Evolutionary conservation across 139 green algal genomes (phyloP), one percentile per base, ranked within the genome.

Genomic region (Chlamydomonas sp.): DNA sequence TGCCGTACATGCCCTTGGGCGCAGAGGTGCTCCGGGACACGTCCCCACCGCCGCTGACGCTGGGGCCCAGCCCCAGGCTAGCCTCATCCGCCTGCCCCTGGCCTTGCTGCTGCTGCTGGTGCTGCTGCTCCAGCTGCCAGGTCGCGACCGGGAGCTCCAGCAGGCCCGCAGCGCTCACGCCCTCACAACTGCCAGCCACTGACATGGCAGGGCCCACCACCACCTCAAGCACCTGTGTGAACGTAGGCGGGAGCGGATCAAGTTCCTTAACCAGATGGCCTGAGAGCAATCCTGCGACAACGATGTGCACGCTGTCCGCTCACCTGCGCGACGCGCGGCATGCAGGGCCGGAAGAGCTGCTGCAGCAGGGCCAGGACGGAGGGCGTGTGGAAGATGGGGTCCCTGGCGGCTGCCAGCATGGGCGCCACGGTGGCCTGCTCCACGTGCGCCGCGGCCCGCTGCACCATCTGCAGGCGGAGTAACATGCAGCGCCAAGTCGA

Each of bases 1-100:
- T 87, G 83, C 83, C 83, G 8, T 76, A 87, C 81, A 86, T 78
- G 69, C 81, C 81, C 81, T 79, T 86, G 6, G 68, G 69, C 3
- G 80, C 66, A 7, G 80, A 85, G 4, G 80, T 16, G 68, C n/a
- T 15, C 68, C 4, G 10, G n/a, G 68, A 12, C 9, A 15, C 12
- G 68, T 31, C 6, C 20, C 5, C 16, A 58, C 76, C 76, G 15
- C 57, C 76, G 10, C 58, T 58, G 76, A 58, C 76, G 76, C 58
- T n/a, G 76, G 58, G 6, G 58, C 7, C 74, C 3, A 31, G 5
- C 60, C 61, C 73, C 7, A 61, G 57, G 58, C 10, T 58, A 66
- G 59, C 60, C 61, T 71, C 60, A 31, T 17, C 62, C 60, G 8
- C 9, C 64, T 16, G 9, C 64, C 64, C 12, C 64, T 12, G 64